Percentiles rank a stretch among this genome's conserved stretches.
phyloP scores from a whole-genome alignment of 192 early-diverging fungal genomes.

The Linnemannia exigua region DNA sequence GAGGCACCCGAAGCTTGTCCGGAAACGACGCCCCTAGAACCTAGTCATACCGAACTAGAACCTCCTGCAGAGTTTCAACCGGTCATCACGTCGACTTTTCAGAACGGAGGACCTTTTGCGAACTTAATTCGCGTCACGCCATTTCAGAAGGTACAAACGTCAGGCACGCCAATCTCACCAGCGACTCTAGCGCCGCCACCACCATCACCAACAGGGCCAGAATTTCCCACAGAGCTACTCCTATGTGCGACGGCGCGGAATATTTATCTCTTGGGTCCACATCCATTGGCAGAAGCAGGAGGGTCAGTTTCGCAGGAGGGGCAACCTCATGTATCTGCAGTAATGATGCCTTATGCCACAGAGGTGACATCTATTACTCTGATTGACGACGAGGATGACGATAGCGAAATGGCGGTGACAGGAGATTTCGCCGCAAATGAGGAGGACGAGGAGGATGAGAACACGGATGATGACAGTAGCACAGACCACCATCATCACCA shows the following conservation, averaged over 20 bases:
- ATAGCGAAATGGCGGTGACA: conserved; percentile 7
- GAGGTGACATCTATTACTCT: conserved; percentile 10
- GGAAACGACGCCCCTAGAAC: neutral
- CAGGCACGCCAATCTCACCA: neutral
- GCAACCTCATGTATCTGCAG: neutral
- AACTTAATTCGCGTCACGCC: neutral
- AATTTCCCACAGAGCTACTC: conserved; percentile 23
- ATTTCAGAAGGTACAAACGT: neutral
- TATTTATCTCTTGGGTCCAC: conserved; percentile 36
- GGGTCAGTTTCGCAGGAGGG: too few relatives aligned
- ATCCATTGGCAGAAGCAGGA: neutral
- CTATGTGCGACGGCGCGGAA: conserved; percentile 40
- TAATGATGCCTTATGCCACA: neutral
- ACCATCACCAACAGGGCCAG: neutral
- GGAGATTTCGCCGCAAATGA: neutral
- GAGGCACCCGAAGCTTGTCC: neutral
- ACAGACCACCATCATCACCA: neutral
- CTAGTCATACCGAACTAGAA: neutral
- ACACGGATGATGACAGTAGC: neutral
- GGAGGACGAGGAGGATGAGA: conserved; percentile 4
- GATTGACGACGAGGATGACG: conserved; percentile 25
- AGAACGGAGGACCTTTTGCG: neutral
- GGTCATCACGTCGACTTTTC: neutral
- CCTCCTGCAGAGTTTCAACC: neutral
- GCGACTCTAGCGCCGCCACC: neutral